Base-by-base conservation (phyloP, 1,284 basidiomycete species). In the Naganishia sp. region DNA sequence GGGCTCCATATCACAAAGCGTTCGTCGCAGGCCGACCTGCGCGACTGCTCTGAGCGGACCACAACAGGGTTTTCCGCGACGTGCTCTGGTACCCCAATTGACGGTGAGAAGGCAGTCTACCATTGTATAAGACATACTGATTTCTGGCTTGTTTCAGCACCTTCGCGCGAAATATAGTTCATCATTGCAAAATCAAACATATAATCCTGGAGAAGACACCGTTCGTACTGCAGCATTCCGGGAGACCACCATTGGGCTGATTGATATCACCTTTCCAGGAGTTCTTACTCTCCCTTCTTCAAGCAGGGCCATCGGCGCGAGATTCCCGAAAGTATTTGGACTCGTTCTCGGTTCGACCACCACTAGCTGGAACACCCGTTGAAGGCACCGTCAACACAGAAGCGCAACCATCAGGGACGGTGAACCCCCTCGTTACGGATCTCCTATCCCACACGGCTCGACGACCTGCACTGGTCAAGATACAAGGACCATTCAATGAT, bases 401-500 rank as follows among this genome's bases (percentile, higher is more conserved):
- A 49, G 77, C 64, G 46, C 72, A 60, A 57, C 68, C 60, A 52
- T 71, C 72, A n/a, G 59, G 46, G n/a, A 50, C 59, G 10, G 48
- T 50, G 82, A 87, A 84, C 71, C 85, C 84, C 2, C 83, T 94
- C 68, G 84, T 93, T 66, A 85, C 87, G 13, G 89, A 89, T n/a
- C 89, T 97, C 65, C 83, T 97, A 28, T 85, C 93, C 75, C 92
- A 92, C 5, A 86, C 92, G 56, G 57, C 75, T 13, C 76, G 74
- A 45, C 84, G 77, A 15, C 76, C 79, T 1, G 94, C 94, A 1
- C 86, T 99, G 10, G 94, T 99, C 75, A 99, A 99, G 79, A 83
- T 99, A 15, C 96, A 99, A 79, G 93, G 95, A 3, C 96, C 96
- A 0, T 99, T 99, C 78, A 91, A 87, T n/a, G 90, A 96, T 78